phyloP scores from a whole-genome alignment of 2,329 filamentous ascomycete species.

The Aspergillus novoparasiticus region DNA sequence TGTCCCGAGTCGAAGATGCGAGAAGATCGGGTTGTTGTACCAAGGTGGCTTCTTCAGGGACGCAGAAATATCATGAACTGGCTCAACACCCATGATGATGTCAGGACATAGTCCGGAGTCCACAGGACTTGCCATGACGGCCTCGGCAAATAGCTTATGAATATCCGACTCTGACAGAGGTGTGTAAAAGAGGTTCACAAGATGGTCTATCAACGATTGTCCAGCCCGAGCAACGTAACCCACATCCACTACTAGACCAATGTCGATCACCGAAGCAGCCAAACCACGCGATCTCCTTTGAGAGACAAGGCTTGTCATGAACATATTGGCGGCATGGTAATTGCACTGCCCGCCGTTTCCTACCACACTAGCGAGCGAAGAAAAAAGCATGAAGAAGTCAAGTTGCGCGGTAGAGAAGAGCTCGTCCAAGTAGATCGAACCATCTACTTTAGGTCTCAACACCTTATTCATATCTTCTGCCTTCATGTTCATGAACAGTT shows the following conservation, averaged over 20 bases:
- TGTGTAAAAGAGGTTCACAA: not conserved
- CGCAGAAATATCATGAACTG: not conserved
- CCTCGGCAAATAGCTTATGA: no score
- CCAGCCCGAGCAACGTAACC: not conserved
- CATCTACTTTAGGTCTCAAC: not conserved
- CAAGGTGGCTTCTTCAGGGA: not conserved
- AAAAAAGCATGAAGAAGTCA: not conserved
- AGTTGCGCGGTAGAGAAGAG: not conserved
- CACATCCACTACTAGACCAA: not conserved
- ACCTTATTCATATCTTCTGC: not conserved
- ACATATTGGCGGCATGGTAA: not conserved
- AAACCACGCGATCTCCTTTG: not conserved
- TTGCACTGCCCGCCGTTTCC: not conserved
- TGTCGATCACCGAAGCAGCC: not conserved
- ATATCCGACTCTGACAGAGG: no score
- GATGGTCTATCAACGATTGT: not conserved
- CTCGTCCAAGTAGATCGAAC: not conserved
- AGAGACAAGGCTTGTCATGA: not conserved
- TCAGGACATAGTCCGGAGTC: no score
- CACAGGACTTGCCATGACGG: no score
- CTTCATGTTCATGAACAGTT: not conserved
- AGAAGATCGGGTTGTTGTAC: not conserved
- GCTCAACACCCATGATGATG: not conserved
- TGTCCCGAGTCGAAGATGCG: slow-evolving; percentile 5
- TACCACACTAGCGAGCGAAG: not conserved